Percentiles rank a stretch among this genome's conserved stretches.
These are phyloP conservation scores for Pichia sp. DNA, from an alignment of 1,139 yeast species.

Conservation along the genomic window DNA sequence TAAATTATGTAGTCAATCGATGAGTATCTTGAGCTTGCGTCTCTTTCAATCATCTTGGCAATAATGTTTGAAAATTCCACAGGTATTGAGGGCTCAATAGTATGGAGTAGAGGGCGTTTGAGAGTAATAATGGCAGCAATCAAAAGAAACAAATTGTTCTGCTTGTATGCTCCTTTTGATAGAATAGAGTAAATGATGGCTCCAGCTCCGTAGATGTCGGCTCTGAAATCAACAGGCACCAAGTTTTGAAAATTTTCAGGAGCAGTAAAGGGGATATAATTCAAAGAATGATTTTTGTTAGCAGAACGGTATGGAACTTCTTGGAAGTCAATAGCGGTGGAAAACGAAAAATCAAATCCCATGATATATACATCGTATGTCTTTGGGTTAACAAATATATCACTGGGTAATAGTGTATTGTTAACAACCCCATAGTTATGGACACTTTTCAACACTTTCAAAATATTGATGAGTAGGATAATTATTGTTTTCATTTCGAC, in stretches of 20 bases:
- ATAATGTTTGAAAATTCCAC: slow-evolving; percentile 40
- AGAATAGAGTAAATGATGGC: slow-evolving; percentile 47
- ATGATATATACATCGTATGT: slow-evolving; percentile 38
- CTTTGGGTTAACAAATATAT: slow-evolving; percentile 35
- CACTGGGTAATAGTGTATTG: slow-evolving; percentile 44
- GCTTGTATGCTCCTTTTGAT: slow-evolving; percentile 44
- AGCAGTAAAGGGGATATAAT: slow-evolving; percentile 46
- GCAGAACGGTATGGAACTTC: slow-evolving; percentile 35
- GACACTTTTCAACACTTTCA: slow-evolving; percentile 37
- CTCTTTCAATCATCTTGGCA: slow-evolving; percentile 44
- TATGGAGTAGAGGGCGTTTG: slow-evolving; percentile 41
- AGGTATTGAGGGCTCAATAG: slow-evolving; percentile 39
- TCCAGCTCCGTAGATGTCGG: slow-evolving; percentile 53
- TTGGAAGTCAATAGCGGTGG: slow-evolving; percentile 44
- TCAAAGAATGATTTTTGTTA: slow-evolving; percentile 35
- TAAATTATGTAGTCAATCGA: slow-evolving; percentile 38
- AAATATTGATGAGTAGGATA: slow-evolving; percentile 35
- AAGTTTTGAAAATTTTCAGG: slow-evolving; percentile 50
- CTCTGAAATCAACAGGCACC: slow-evolving; percentile 43
- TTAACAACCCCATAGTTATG: slow-evolving; percentile 48
- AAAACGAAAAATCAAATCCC: slow-evolving; percentile 52
- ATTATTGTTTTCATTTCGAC: slow-evolving; percentile 36
- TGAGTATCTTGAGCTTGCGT: slow-evolving; percentile 42
- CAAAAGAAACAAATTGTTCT: slow-evolving; percentile 41
- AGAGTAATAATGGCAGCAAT: slow-evolving; percentile 43